Evolutionary conservation across 2,329 filamentous ascomycete species (phyloP).

Genomic region (Epichloe sp.): DNA sequence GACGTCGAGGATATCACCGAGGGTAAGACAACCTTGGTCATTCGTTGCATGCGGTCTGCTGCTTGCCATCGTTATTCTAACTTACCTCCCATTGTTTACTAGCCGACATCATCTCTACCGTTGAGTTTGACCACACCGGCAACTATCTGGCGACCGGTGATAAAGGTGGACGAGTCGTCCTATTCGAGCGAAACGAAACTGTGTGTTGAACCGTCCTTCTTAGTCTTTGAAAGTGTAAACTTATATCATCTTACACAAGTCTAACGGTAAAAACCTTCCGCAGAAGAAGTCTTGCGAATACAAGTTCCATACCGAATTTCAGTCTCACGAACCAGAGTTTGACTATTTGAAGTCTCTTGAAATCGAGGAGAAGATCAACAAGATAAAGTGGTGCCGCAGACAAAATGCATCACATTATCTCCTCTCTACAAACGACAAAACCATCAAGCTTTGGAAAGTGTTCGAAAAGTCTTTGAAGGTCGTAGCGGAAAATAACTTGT

Average conservation of each 20-base stretch:
- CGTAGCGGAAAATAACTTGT: conserved; percentile 96
- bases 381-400: conserved; percentile 98
- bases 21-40: conserved; percentile 39
- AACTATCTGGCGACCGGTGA: conserved; percentile 86
- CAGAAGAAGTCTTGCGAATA: conserved; percentile 99
- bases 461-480: conserved; percentile 99
- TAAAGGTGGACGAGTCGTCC: conserved; percentile 72
- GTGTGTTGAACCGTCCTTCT: conserved; percentile 35
- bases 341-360: conserved; percentile 98
- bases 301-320: conserved; percentile 99
- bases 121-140: conserved; percentile 81
- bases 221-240: background rate
- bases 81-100: conserved; percentile 12
- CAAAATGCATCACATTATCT: conserved; percentile 98
- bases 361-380: conserved; percentile 99
- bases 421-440: conserved; percentile 98
- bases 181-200: conserved; percentile 91
- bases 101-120: conserved; percentile 87
- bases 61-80: conserved; percentile 7
- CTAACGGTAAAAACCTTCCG: background rate
- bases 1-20: conserved; percentile 99
- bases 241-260: conserved; percentile 6
- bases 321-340: conserved; percentile 98
- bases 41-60: conserved; percentile 3
- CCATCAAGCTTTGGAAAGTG: conserved; percentile 99